Evolutionary conservation across 768 basidiomycete species (phyloP).

Genomic region (Suillus ampliporus): DNA sequence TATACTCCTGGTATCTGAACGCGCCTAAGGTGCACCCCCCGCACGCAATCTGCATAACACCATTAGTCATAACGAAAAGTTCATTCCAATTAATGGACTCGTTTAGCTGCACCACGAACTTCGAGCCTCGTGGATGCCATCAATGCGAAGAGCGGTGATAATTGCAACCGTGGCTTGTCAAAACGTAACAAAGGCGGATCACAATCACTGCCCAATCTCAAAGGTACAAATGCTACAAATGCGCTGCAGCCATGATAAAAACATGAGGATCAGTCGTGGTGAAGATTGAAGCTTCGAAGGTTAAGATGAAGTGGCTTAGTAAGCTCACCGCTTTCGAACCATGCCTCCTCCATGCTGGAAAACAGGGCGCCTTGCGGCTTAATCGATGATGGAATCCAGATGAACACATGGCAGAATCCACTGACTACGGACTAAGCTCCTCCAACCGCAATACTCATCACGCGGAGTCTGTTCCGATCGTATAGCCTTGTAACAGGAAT

Average conservation of each 20-base stretch:
- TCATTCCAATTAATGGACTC: neutral
- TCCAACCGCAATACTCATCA: conserved; percentile 21
- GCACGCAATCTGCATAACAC: conserved; percentile 2
- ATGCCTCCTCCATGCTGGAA: conserved; percentile 27
- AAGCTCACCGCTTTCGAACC: conserved; percentile 25
- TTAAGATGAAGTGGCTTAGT: conserved; percentile 26
- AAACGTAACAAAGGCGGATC: neutral
- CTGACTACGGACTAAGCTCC: conserved; percentile 1
- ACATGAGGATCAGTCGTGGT: conserved; percentile 4
- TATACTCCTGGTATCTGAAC: neutral
- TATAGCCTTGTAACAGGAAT: conserved; percentile 35
- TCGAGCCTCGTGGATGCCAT: neutral
- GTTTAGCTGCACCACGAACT: neutral
- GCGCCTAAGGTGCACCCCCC: neutral
- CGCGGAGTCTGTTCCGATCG: conserved; percentile 15
- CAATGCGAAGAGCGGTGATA: conserved; percentile 1
- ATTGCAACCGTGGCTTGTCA: neutral
- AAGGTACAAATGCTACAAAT: neutral
- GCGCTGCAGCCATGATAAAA: conserved; percentile 5
- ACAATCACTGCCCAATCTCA: conserved; percentile 5
- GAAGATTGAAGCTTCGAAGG: conserved; percentile 22
- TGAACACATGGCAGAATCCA: conserved; percentile 26
- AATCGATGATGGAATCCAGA: conserved; percentile 13
- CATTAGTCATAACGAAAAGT: neutral
- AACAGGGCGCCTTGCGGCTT: conserved; percentile 13